Evolutionary conservation across 352 stramenopile genomes (phyloP).

Genomic region (Lagenidium giganteum): DNA sequence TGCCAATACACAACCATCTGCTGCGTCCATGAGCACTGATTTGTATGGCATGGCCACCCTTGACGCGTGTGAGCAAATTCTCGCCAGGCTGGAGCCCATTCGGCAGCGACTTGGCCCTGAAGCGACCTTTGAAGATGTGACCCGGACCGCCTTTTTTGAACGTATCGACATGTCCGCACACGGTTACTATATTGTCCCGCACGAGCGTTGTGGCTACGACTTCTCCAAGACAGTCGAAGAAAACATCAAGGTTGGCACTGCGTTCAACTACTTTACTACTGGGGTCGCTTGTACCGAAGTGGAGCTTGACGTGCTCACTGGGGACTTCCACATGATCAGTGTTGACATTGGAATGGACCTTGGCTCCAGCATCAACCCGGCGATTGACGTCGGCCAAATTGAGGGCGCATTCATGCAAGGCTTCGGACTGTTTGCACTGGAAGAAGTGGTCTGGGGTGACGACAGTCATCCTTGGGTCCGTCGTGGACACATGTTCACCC

Average conservation of each 20-base stretch:
- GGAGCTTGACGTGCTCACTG: conserved; percentile 95
- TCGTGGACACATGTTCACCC: conserved; percentile 89
- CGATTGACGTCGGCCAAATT: conserved; percentile 97
- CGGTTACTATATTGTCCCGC: conserved; percentile 93
- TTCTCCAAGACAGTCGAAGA: conserved; percentile 84
- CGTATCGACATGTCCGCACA: conserved; percentile 93
- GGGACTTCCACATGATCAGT: conserved; percentile 85
- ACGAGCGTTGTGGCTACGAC: conserved; percentile 91
- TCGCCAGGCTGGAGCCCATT: conserved; percentile 86
- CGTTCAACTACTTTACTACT: conserved; percentile 97
- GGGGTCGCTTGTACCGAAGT: conserved; percentile 90
- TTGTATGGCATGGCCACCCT: conserved; percentile 97
- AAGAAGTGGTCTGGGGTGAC: conserved; percentile 94
- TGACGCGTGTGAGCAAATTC: conserved; percentile 95
- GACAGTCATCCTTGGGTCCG: conserved; percentile 93
- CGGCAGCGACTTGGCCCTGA: conserved; percentile 62
- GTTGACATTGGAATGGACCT: conserved; percentile 91
- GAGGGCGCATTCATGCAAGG: conserved; percentile 97
- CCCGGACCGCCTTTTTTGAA: conserved; percentile 88
- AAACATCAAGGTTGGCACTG: conserved; percentile 86
- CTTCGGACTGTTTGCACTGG: conserved; percentile 92
- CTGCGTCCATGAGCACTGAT: conserved; percentile 94
- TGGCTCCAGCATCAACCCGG: conserved; percentile 94
- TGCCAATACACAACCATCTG: conserved; percentile 91
- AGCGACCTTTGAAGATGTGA: conserved; percentile 79